A percentile compares a stretch with the other conserved stretches of the same genome.
Evolutionary conservation across 768 basidiomycete genomes (phyloP).

Genomic region (Chalciporus chontae): DNA sequence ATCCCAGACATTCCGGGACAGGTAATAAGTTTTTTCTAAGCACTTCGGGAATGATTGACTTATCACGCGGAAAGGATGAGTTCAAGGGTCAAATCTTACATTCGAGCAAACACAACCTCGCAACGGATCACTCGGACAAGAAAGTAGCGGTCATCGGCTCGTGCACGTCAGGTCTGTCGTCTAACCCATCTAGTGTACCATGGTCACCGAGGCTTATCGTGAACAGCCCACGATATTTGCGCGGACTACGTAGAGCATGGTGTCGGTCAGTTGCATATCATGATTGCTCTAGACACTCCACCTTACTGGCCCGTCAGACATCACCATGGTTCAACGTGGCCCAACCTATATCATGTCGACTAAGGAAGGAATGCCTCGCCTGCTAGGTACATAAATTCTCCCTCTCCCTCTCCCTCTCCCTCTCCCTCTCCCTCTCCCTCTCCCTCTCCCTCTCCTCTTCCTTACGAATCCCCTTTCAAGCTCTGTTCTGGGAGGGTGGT

Average conservation of each 20-base stretch:
- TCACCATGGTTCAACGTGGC: constrained; percentile 49
- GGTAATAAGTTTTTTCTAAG: constrained; percentile 24
- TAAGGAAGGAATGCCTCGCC: constrained; percentile 35
- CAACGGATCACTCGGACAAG: constrained; percentile 58
- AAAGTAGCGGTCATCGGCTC: constrained; percentile 70
- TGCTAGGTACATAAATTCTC: constrained; percentile 13
- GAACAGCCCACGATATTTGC: constrained; percentile 46
- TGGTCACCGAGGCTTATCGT: neutral
- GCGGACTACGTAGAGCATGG: constrained; percentile 43
- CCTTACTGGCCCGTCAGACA: constrained; percentile 24
- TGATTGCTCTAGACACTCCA: neutral
- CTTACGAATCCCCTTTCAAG: constrained; percentile 12
- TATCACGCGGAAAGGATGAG: constrained; percentile 36
- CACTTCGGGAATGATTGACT: neutral
- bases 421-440: constrained; percentile 21
- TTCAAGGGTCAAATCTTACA: constrained; percentile 66
- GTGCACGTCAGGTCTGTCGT: constrained; percentile 50
- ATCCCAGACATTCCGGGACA: constrained; percentile 44
- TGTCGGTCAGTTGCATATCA: constrained; percentile 34
- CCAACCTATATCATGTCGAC: constrained; percentile 53
- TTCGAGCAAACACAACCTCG: constrained; percentile 52
- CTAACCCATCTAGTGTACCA: constrained; percentile 1
- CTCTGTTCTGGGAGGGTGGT: constrained; percentile 42
- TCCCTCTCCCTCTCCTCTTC: constrained; percentile 15
- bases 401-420: constrained; percentile 16